These are phyloP conservation scores for Physcomitrellopsis africana DNA, from an alignment of 225 moss, liverwort and hornwort species.

Conservation along the genomic window DNA sequence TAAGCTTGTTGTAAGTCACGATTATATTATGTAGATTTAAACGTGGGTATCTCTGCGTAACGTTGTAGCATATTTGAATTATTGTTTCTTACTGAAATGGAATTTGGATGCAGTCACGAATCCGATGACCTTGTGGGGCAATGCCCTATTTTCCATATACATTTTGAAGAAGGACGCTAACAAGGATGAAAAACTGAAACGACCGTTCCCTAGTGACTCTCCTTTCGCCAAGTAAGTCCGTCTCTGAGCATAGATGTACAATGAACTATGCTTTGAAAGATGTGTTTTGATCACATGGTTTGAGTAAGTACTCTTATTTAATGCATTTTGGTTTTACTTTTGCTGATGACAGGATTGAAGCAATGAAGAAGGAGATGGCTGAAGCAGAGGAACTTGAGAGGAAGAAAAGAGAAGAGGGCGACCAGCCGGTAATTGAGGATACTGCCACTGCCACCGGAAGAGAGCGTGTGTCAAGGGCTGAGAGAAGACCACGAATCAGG, in stretches of 20 bases:
- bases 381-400: constrained; percentile 27
- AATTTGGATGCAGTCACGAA: constrained; percentile 61
- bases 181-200: constrained; percentile 60
- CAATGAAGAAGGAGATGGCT: constrained; percentile 52
- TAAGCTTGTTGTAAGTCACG: constrained; percentile 1
- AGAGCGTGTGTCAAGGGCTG: constrained; percentile 60
- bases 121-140: constrained; percentile 72
- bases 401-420: constrained; percentile 33
- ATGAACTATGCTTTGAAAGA: background rate
- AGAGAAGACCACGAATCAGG: constrained; percentile 63
- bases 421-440: constrained; percentile 31
- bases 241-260: background rate
- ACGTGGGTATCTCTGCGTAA: background rate
- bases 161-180: constrained; percentile 68
- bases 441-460: constrained; percentile 37
- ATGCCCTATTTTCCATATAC: constrained; percentile 74
- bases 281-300: background rate
- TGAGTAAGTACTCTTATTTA: background rate
- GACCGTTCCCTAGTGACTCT: constrained; percentile 73
- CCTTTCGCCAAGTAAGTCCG: constrained; percentile 62
- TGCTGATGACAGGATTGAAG: constrained; percentile 49
- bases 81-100: constrained; percentile 6
- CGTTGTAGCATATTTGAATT: background rate
- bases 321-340: background rate
- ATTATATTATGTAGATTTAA: background rate